phyloP scores from a whole-genome alignment of 208 protist species.

The Acanthamoeba sp. region DNA sequence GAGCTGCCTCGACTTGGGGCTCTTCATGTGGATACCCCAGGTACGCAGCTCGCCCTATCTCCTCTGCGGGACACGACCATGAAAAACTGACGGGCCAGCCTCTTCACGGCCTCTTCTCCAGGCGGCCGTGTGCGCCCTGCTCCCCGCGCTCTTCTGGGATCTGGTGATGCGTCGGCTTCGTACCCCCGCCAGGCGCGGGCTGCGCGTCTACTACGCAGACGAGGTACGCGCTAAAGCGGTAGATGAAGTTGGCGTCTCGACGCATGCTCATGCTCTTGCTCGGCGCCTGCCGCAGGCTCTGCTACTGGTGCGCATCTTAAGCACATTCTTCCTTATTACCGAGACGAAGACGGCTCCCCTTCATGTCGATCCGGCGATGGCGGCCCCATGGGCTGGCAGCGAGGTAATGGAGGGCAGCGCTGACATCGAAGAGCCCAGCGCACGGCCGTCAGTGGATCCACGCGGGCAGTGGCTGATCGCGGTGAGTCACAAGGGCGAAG shows the following conservation, averaged over 20 bases:
- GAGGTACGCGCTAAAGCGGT: neutral
- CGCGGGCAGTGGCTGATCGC: neutral
- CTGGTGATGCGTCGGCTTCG: neutral
- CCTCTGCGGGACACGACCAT: neutral
- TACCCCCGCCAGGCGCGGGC: neutral
- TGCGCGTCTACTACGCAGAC: neutral
- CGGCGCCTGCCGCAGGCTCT: neutral
- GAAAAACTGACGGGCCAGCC: too few species aligned
- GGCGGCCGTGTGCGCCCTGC: constrained; percentile 8
- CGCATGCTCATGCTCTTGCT: too few species aligned
- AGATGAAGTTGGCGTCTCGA: too few species aligned
- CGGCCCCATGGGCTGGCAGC: neutral
- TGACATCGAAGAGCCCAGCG: neutral
- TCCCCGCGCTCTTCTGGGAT: constrained; percentile 1
- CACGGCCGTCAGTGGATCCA: too few species aligned
- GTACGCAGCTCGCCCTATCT: neutral
- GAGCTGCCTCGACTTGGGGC: neutral
- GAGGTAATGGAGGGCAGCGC: neutral
- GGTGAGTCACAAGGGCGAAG: neutral
- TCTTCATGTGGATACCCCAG: constrained; percentile 50
- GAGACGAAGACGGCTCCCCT: neutral
- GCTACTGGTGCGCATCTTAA: neutral
- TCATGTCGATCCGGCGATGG: neutral
- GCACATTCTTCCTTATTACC: neutral
- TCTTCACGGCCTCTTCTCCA: neutral